These are phyloP conservation scores for Xylariaceae sp. DNA, from an alignment of 2,329 filamentous ascomycete species.

Conservation along the genomic window DNA sequence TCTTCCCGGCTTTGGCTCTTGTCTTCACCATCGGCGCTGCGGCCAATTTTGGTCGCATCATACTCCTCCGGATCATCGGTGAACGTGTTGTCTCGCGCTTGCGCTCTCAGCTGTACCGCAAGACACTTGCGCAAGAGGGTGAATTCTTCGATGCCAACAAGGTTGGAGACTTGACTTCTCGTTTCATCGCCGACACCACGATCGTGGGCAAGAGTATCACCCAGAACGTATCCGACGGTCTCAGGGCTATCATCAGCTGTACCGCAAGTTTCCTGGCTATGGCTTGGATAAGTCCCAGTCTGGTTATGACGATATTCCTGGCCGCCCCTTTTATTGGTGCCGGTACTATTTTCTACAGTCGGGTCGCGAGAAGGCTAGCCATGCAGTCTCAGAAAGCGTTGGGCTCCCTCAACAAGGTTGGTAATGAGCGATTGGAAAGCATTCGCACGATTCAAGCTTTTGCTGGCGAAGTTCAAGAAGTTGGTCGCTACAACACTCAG, in stretches of 20 bases:
- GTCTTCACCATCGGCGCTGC: constrained; percentile 78
- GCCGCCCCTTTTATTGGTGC: constrained; percentile 89
- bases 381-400: constrained; percentile 91
- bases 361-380: constrained; percentile 81
- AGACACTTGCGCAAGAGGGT: constrained; percentile 93
- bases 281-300: constrained; percentile 88
- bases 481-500: constrained; percentile 85
- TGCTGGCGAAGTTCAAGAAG: constrained; percentile 85
- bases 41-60: constrained; percentile 90
- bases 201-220: constrained; percentile 99
- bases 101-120: constrained; percentile 81
- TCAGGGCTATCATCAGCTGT: constrained; percentile 84
- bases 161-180: constrained; percentile 91
- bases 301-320: constrained; percentile 79
- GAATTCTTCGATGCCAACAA: constrained; percentile 99
- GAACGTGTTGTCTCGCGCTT: constrained; percentile 90
- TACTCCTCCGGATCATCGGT: constrained; percentile 88
- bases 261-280: constrained; percentile 85
- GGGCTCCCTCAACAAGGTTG: constrained; percentile 90
- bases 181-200: constrained; percentile 91
- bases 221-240: constrained; percentile 93
- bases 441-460: constrained; percentile 96
- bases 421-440: constrained; percentile 94
- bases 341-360: constrained; percentile 86
- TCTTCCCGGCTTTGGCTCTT: constrained; percentile 73